Evolutionary conservation across 2,329 filamentous ascomycete genomes (phyloP).

Genomic region (Aspergillus pseudoglaucus): DNA sequence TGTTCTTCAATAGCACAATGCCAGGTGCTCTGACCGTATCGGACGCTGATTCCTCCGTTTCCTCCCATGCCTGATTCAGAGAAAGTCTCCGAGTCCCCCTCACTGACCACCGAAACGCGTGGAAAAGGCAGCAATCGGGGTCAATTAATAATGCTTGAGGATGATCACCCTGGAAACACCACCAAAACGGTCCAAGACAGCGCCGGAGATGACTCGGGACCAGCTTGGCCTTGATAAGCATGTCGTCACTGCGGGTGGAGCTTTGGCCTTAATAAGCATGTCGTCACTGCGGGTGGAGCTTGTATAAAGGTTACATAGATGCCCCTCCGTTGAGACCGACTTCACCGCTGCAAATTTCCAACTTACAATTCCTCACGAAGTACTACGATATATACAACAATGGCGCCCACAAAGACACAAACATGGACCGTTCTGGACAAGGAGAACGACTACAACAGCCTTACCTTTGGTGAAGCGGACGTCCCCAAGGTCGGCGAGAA

Average conservation of each 20-base stretch:
- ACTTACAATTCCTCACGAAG: background rate
- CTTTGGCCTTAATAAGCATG: background rate
- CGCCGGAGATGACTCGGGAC: background rate
- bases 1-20: too few relatives aligned
- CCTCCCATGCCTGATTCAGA: background rate
- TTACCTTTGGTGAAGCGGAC: conserved; percentile 48
- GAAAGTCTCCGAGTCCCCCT: background rate
- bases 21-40: too few relatives aligned
- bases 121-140: background rate
- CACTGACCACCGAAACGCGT: too few relatives aligned
- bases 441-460: conserved; percentile 52
- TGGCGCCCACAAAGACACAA: conserved; percentile 42
- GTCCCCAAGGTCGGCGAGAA: conserved; percentile 60
- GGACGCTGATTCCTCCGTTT: too few relatives aligned
- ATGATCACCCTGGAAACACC: background rate
- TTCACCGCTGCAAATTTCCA: too few relatives aligned
- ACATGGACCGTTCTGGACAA: conserved; percentile 50
- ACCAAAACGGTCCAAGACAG: background rate
- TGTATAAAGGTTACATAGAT: background rate
- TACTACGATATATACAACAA: conserved; percentile 17
- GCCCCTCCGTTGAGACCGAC: background rate
- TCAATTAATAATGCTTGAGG: too few relatives aligned
- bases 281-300: background rate
- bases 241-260: background rate
- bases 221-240: background rate